Base-by-base conservation (phyloP, 176 grass and related monocot species). In the Stipa capillata region DNA sequence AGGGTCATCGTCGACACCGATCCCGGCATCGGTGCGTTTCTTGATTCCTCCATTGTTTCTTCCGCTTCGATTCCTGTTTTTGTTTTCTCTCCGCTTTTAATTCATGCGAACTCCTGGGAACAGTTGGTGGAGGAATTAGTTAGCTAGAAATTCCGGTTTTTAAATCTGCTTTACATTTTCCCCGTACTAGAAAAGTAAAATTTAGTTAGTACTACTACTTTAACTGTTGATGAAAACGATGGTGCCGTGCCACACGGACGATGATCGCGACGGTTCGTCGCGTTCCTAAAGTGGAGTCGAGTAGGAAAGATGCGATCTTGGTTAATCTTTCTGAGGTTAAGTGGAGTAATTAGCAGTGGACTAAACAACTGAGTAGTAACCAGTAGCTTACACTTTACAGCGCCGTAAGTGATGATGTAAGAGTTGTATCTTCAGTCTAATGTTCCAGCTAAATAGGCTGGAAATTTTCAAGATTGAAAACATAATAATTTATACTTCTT, bases 1-100 rank as follows among this genome's bases (percentile, higher is more conserved):
- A 97, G 85, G 88, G 21, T 97, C 73, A 89, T 97, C 88, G 87
- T 97, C 88, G 94, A 97, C 74, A 97, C 94, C 45, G 94, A 97
- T 89, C 94, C 94, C 34, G 94, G 94, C 73, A 93, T 97, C 79
- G 94, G 94, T 97, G 53, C 55, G 72, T 31, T 0, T n/a, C n/a
- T n/a, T n/a, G n/a, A n/a, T 28, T 27, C 7, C n/a, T 81, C 37
- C 65, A 40, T 65, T 73, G 68, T 45, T 34, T 20, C n/a, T n/a
- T n/a, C n/a, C 20, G 7, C 1, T 29, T 79, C 33, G 12, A 14
- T 79, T 52, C 24, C 50, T 57, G 32, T 13, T 42, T 45, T n/a
- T 59, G 57, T 12, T 41, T 33, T 4, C 6, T 18, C 2, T 13
- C 20, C 65, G n/a, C n/a, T 52, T 60, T 8, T n/a, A n/a, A n/a